Evolutionary conservation across 169 alveolate genomes (phyloP).

Genomic region (Cryptosporidium tyzzeri): DNA sequence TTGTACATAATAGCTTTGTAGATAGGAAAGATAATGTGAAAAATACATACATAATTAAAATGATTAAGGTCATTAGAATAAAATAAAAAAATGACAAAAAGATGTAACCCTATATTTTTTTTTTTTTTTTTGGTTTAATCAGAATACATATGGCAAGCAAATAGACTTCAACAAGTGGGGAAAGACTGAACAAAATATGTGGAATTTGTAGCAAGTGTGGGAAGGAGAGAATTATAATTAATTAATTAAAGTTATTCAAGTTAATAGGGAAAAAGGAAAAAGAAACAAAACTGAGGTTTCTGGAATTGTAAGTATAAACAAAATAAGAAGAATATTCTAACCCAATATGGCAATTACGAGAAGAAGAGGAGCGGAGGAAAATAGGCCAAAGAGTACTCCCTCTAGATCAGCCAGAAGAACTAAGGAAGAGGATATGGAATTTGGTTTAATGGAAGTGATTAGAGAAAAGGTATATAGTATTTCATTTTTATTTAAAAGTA

Average conservation of each 20-base stretch:
- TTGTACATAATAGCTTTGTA: not conserved
- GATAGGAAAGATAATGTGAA: not conserved
- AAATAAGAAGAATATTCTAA: not conserved
- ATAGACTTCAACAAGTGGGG: constrained; percentile 51
- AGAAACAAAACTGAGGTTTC: not conserved
- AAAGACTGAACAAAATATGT: constrained; percentile 33
- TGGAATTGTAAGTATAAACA: not conserved
- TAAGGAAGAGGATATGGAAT: not conserved
- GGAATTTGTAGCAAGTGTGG: constrained; percentile 55
- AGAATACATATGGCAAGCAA: constrained; percentile 7
- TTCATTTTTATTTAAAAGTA: constrained; percentile 1
- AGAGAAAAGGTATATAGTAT: not conserved
- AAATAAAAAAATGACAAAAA: not conserved
- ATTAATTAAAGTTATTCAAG: constrained; percentile 1
- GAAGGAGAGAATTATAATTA: constrained; percentile 10
- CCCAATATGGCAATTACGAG: constrained; percentile 50
- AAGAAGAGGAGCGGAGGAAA: constrained; percentile 61
- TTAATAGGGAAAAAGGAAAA: not conserved
- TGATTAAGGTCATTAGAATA: not conserved
- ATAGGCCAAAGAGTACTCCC: constrained; percentile 11
- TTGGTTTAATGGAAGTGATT: not conserved
- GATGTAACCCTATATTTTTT: not conserved
- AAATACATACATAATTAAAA: not conserved
- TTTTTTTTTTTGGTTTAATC: not conserved
- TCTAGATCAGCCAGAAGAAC: constrained; percentile 28